phyloP scores from a whole-genome alignment of 805 yeast genomes.

The Saturnispora sekii region DNA sequence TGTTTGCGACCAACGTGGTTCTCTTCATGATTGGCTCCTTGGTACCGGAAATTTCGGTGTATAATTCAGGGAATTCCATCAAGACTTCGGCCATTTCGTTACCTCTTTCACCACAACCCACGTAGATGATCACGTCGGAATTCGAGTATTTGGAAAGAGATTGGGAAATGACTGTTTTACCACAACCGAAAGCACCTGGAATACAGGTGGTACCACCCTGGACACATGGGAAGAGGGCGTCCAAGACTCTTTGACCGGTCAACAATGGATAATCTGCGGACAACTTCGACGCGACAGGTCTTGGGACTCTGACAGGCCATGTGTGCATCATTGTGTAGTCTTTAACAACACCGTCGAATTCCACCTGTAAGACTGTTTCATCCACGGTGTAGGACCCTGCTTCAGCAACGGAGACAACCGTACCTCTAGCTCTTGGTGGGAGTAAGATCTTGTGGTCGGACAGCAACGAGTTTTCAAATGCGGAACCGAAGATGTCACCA shows the following conservation, averaged over 20 bases:
- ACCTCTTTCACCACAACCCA: conserved; percentile 94
- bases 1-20: conserved; percentile 96
- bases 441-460: conserved; percentile 88
- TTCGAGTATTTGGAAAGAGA: conserved; percentile 94
- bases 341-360: conserved; percentile 78
- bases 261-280: conserved; percentile 91
- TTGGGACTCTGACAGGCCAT: conserved; percentile 99
- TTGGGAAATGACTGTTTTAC: conserved; percentile 40
- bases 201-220: conserved; percentile 99
- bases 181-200: conserved; percentile 99
- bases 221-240: conserved; percentile 96
- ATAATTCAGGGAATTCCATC: conserved; percentile 98
- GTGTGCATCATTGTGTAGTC: conserved; percentile 92
- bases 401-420: conserved; percentile 79
- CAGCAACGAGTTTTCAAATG: conserved; percentile 87
- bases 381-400: conserved; percentile 88
- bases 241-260: conserved; percentile 98
- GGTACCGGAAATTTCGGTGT: conserved; percentile 81
- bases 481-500: conserved; percentile 93
- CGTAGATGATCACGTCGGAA: conserved; percentile 93
- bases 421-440: conserved; percentile 99
- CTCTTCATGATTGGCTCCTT: conserved; percentile 99
- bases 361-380: conserved; percentile 85
- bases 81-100: conserved; percentile 99
- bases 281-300: conserved; percentile 93